Percentiles rank a stretch among this genome's conserved stretches.
Conservation (phyloP, 2,329 filamentous ascomycete genomes). For the Aquanectria penicillioides region DNA sequence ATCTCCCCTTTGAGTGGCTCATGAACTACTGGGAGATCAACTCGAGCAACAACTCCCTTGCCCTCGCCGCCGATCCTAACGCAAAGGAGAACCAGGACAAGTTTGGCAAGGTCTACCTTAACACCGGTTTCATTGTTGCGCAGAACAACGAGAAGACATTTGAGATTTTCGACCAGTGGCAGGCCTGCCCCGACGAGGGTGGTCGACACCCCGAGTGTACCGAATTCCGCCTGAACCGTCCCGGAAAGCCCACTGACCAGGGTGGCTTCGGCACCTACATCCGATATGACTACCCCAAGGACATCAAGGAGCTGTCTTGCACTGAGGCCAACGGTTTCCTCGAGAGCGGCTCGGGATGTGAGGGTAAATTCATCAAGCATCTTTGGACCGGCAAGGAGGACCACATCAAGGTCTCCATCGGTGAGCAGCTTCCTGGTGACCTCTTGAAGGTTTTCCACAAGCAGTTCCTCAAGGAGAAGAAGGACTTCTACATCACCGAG, state of each 20-base stretch:
- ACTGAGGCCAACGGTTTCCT: constrained; percentile 57
- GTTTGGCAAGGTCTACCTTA: constrained; percentile 54
- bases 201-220: constrained; percentile 51
- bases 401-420: constrained; percentile 52
- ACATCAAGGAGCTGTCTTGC: constrained; percentile 53
- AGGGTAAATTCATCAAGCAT: constrained; percentile 55
- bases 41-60: constrained; percentile 52
- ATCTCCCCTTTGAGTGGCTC: constrained; percentile 58
- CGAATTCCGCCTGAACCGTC: constrained; percentile 48
- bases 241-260: constrained; percentile 54
- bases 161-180: constrained; percentile 61
- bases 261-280: constrained; percentile 56
- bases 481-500: constrained; percentile 49
- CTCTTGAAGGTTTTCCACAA: constrained; percentile 49
- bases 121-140: constrained; percentile 64
- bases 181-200: constrained; percentile 51
- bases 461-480: constrained; percentile 47
- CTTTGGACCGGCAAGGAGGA: constrained; percentile 54
- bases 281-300: constrained; percentile 53
- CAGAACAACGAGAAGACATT: constrained; percentile 60
- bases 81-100: constrained; percentile 51
- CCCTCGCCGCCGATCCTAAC: constrained; percentile 53
- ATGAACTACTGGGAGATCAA: constrained; percentile 58
- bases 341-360: constrained; percentile 49
- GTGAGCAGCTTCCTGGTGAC: constrained; percentile 49